phyloP scores from a whole-genome alignment of 2,329 filamentous ascomycete species.

The Neopestalotiopsis sp. region DNA sequence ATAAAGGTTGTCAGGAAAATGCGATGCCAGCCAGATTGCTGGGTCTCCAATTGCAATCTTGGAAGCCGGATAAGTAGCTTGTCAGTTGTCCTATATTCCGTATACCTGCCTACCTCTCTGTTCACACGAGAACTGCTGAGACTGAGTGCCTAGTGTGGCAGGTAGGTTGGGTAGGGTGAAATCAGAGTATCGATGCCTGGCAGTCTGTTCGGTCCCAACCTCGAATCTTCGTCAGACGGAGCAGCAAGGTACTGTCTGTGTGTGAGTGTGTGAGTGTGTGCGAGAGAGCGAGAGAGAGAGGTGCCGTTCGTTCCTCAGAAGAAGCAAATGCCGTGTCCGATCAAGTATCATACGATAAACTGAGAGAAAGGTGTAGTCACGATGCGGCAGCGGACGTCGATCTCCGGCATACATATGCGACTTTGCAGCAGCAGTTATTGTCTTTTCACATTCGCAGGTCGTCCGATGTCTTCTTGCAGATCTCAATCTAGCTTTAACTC shows the following conservation, averaged over 20 bases:
- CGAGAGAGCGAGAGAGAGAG: no score
- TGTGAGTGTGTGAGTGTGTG: no score
- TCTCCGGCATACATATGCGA: not conserved
- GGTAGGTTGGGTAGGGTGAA: not conserved
- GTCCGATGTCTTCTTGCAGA: conserved; percentile 13
- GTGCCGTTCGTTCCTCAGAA: not conserved
- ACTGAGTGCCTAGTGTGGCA: not conserved
- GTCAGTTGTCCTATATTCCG: not conserved
- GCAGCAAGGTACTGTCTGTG: not conserved
- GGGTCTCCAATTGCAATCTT: not conserved
- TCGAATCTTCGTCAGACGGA: not conserved
- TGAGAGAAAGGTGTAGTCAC: not conserved
- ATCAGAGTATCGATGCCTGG: not conserved
- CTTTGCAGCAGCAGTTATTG: not conserved
- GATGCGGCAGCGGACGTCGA: not conserved
- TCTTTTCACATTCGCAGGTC: not conserved
- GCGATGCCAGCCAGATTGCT: not conserved
- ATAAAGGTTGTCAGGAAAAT: not conserved
- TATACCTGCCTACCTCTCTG: not conserved
- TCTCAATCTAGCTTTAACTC: conserved; percentile 7
- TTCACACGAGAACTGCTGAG: not conserved
- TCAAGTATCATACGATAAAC: not conserved
- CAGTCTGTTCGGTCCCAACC: not conserved
- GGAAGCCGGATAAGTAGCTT: not conserved
- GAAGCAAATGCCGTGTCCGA: not conserved